A percentile compares a stretch with the other conserved stretches of the same genome.
Conservation (phyloP, 371 early-diverging fungal species). For the Mycotypha africana region DNA sequence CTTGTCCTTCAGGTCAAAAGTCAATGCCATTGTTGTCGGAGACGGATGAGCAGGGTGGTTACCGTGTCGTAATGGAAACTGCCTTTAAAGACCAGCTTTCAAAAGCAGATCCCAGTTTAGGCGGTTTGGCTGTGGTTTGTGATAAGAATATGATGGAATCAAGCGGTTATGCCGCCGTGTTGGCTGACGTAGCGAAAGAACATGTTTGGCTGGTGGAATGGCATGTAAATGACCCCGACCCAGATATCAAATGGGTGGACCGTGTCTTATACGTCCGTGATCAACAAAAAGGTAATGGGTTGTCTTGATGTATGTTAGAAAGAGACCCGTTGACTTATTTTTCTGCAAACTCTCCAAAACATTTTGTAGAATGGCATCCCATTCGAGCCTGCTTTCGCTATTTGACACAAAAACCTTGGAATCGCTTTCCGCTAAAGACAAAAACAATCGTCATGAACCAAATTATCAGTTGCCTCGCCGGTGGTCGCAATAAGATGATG, state of each 20-base stretch:
- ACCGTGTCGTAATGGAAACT: constrained; percentile 71
- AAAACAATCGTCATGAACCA: constrained; percentile 86
- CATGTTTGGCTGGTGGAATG: constrained; percentile 85
- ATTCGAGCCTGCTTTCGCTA: constrained; percentile 92
- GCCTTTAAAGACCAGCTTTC: constrained; percentile 75
- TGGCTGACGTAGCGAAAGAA: constrained; percentile 83
- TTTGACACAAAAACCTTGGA: constrained; percentile 93
- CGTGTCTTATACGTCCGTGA: constrained; percentile 76
- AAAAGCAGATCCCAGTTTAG: constrained; percentile 61
- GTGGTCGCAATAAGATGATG: constrained; percentile 95
- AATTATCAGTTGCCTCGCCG: constrained; percentile 87
- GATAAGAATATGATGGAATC: constrained; percentile 94
- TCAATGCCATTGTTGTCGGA: constrained; percentile 91
- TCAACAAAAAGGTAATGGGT: constrained; percentile 33
- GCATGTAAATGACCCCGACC: constrained; percentile 70
- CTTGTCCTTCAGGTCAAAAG: constrained; percentile 94
- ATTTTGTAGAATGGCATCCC: constrained; percentile 65
- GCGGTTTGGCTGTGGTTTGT: constrained; percentile 85
- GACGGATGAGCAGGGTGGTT: constrained; percentile 74
- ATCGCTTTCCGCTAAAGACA: constrained; percentile 78
- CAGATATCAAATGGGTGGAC: constrained; percentile 81
- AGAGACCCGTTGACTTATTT: too few species aligned
- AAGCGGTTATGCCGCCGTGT: constrained; percentile 82
- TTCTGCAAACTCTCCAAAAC: not conserved
- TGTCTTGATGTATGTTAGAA: too few species aligned